phyloP scores from a whole-genome alignment of 1,139 yeast species.

The Zygoascus meyerae region DNA sequence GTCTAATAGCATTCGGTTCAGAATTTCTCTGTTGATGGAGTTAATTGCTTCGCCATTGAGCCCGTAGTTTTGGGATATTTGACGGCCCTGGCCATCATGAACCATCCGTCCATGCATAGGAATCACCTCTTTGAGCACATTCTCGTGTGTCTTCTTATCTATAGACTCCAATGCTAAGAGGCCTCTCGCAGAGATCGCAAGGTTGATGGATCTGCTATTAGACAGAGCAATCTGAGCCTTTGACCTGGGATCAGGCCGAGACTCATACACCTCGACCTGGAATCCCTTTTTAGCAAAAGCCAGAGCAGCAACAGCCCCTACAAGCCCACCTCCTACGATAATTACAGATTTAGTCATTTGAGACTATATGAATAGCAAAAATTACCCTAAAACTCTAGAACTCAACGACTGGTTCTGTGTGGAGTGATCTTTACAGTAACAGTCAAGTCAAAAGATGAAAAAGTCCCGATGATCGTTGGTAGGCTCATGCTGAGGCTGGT shows the following conservation, averaged over 20 bases:
- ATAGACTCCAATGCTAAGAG: constrained; percentile 61
- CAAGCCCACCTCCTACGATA: constrained; percentile 66
- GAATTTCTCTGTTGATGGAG: constrained; percentile 70
- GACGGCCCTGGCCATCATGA: constrained; percentile 60
- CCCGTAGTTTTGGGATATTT: constrained; percentile 70
- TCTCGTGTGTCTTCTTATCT: constrained; percentile 51
- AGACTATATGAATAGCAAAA: too few relatives aligned
- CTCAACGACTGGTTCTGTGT: too few relatives aligned
- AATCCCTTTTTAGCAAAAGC: constrained; percentile 73
- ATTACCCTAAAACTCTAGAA: too few relatives aligned
- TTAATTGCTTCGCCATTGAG: constrained; percentile 80
- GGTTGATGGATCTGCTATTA: constrained; percentile 56
- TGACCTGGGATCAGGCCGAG: constrained; percentile 38
- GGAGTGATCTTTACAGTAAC: too few relatives aligned
- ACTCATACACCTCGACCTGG: constrained; percentile 64
- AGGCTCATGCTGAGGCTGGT: too few relatives aligned
- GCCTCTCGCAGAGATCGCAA: constrained; percentile 84
- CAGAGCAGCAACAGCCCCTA: constrained; percentile 81
- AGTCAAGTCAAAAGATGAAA: too few relatives aligned
- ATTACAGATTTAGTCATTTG: constrained; percentile 22
- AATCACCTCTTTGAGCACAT: constrained; percentile 55
- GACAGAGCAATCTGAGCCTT: constrained; percentile 24
- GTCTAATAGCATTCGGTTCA: constrained; percentile 59
- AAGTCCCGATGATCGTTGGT: too few relatives aligned
- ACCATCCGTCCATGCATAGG: constrained; percentile 93